phyloP scores from a whole-genome alignment of 2,329 filamentous ascomycete species.

The Epichloe gansuensis region DNA sequence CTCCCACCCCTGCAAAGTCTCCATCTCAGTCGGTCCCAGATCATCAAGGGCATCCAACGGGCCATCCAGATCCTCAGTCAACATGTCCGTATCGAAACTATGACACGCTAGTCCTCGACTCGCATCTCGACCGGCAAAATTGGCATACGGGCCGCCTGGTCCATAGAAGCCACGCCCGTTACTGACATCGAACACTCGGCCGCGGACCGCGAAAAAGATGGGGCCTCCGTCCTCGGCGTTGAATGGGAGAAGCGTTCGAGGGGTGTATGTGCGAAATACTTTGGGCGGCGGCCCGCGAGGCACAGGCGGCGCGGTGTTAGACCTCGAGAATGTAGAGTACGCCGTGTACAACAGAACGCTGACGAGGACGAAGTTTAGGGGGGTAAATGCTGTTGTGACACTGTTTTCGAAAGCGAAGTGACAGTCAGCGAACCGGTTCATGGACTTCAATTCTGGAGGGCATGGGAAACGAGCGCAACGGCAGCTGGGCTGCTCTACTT shows the following conservation, averaged over 20 bases:
- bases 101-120: conserved; percentile 76
- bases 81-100: conserved; percentile 89
- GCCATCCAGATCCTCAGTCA: conserved; percentile 79
- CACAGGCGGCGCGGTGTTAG: conserved; percentile 31
- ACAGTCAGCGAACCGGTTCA: not conserved
- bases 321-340: conserved; percentile 40
- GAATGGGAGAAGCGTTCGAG: conserved; percentile 69
- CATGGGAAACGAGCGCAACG: too few relatives aligned
- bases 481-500: too few relatives aligned
- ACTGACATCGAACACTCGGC: conserved; percentile 81
- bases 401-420: not conserved
- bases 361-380: conserved; percentile 50
- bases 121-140: conserved; percentile 90
- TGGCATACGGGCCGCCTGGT: conserved; percentile 85
- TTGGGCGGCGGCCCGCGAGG: conserved; percentile 41
- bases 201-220: conserved; percentile 80
- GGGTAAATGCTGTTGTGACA: conserved; percentile 36
- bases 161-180: conserved; percentile 89
- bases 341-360: conserved; percentile 43
- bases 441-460: too few relatives aligned
- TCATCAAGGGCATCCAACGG: conserved; percentile 67
- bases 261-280: conserved; percentile 60
- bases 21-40: conserved; percentile 61
- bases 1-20: conserved; percentile 82
- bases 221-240: conserved; percentile 63